Conservation (phyloP, 148 eudicot species). For the Rhododendron ferrugineum region DNA sequence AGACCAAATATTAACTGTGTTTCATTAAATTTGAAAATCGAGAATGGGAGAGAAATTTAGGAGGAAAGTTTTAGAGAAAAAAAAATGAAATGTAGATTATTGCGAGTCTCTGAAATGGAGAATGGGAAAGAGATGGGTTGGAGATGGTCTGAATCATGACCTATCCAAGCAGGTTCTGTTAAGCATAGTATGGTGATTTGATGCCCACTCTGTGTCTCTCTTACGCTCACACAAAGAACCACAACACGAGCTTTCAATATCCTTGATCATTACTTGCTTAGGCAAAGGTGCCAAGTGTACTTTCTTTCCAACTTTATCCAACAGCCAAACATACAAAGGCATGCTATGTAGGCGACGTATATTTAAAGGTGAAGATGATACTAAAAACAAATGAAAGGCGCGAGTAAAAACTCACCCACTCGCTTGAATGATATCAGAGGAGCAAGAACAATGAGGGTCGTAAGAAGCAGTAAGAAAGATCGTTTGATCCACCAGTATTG, state of each 20-base stretch:
- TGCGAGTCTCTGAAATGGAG: not conserved
- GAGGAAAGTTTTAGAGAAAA: not conserved
- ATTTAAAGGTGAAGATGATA: not conserved
- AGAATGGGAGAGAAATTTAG: not conserved
- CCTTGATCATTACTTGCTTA: not conserved
- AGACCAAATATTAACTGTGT: not conserved
- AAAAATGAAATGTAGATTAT: not conserved
- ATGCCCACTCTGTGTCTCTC: not conserved
- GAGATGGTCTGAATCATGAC: not conserved
- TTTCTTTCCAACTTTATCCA: not conserved
- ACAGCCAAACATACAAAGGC: not conserved
- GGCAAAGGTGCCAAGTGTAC: not conserved
- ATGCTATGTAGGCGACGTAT: not conserved
- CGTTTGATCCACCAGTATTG: conserved; percentile 67
- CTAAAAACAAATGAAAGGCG: not conserved
- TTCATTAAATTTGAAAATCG: not conserved
- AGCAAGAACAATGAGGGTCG: conserved; percentile 54
- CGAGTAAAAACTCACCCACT: conserved; percentile 42
- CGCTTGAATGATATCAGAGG: conserved; percentile 78
- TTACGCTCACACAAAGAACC: not conserved
- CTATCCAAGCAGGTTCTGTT: not conserved
- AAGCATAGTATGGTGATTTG: not conserved
- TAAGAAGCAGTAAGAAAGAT: conserved; percentile 49
- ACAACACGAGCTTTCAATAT: not conserved
- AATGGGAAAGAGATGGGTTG: not conserved